phyloP scores from a whole-genome alignment of 305 asterid species.

The Fraxinus greggii region DNA sequence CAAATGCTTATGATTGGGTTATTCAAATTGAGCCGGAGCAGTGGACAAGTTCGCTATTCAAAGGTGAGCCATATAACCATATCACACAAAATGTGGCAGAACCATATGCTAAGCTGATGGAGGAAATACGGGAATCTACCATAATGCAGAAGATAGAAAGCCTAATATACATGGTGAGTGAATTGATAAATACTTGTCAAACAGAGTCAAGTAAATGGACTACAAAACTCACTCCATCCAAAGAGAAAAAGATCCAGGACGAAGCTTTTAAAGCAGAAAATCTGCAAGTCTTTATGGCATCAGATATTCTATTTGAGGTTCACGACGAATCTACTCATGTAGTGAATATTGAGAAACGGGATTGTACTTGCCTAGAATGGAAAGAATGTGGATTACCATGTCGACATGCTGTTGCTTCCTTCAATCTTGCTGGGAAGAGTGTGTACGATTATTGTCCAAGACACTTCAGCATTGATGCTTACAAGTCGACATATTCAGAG shows the following conservation, averaged over 20 bases:
- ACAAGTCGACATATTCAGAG: slow-evolving; percentile 48
- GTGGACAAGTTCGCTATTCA: slow-evolving; percentile 58
- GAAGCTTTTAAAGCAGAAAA: slow-evolving; percentile 54
- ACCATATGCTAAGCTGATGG: slow-evolving; percentile 56
- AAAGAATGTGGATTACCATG: slow-evolving; percentile 64
- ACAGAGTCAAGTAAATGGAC: slow-evolving; percentile 55
- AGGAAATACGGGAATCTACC: slow-evolving; percentile 66
- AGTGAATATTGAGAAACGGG: slow-evolving; percentile 60
- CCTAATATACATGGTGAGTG: slow-evolving; percentile 49
- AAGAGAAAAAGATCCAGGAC: slow-evolving; percentile 59
- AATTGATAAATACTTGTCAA: slow-evolving; percentile 49
- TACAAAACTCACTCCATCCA: slow-evolving; percentile 61
- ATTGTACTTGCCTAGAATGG: slow-evolving; percentile 94
- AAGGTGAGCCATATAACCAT: slow-evolving; percentile 66
- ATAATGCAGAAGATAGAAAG: slow-evolving; percentile 85
- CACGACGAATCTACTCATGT: slow-evolving; percentile 83
- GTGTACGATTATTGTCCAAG: slow-evolving; percentile 69
- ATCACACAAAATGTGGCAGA: slow-evolving; percentile 66
- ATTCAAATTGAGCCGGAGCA: slow-evolving; percentile 61
- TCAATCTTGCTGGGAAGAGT: slow-evolving; percentile 44
- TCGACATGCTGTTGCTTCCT: slow-evolving; percentile 78
- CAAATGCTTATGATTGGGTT: slow-evolving; percentile 74
- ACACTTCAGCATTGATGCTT: slow-evolving; percentile 58
- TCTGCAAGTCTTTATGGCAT: slow-evolving; percentile 72
- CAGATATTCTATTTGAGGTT: slow-evolving; percentile 77